Evolutionary conservation across 805 yeast genomes (phyloP).

Genomic region (Myxozyma melibiosi): DNA sequence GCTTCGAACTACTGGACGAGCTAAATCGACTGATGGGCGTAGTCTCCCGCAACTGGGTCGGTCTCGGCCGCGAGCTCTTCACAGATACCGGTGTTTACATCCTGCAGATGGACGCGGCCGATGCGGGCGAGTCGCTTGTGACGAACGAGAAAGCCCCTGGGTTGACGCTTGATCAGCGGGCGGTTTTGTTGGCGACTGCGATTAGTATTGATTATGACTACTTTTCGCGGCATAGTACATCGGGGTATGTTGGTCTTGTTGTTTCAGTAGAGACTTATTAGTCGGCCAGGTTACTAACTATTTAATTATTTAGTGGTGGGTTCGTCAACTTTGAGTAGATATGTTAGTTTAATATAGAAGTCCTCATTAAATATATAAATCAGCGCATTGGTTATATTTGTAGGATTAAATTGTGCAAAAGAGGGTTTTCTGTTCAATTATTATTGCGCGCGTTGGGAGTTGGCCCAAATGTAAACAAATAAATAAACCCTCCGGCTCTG

Average conservation of each 20-base stretch:
- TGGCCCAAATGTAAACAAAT: too few relatives aligned
- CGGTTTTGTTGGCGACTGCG: slow-evolving; percentile 82
- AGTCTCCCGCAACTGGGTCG: slow-evolving; percentile 94
- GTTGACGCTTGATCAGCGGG: slow-evolving; percentile 78
- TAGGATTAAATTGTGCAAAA: too few relatives aligned
- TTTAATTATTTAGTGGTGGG: slow-evolving; percentile 2
- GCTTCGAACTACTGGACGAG: slow-evolving; percentile 73
- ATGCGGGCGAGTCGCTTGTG: slow-evolving; percentile 51
- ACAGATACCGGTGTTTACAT: slow-evolving; percentile 95
- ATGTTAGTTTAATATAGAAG: too few relatives aligned
- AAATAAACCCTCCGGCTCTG: too few relatives aligned
- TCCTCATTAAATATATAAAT: neutral
- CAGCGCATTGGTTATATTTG: neutral
- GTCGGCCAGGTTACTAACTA: too few relatives aligned
- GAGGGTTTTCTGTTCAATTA: too few relatives aligned
- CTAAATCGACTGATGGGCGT: slow-evolving; percentile 63
- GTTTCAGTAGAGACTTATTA: too few relatives aligned
- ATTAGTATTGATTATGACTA: slow-evolving; percentile 94
- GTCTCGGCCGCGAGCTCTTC: slow-evolving; percentile 86
- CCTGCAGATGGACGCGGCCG: slow-evolving; percentile 71
- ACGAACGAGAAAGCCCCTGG: slow-evolving; percentile 37
- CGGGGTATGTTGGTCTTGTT: too few relatives aligned
- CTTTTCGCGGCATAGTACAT: slow-evolving; percentile 64
- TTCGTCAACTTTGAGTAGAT: slow-evolving; percentile 8
- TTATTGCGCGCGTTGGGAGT: too few relatives aligned